These are phyloP conservation scores for Herpotrichia juniperi DNA, from an alignment of 2,329 filamentous ascomycete species.

Conservation along the genomic window DNA sequence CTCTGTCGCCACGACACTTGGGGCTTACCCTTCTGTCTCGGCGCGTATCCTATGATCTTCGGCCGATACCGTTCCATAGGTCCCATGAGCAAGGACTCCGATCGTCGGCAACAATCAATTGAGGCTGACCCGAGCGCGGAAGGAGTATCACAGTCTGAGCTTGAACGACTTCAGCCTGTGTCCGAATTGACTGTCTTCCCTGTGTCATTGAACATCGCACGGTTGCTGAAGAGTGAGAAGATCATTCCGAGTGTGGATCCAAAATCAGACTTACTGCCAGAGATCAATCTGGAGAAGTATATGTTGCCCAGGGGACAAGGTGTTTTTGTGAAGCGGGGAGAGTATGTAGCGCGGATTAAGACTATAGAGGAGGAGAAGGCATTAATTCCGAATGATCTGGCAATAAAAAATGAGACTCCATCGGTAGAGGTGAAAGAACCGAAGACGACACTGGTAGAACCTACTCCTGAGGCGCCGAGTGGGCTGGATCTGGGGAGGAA, in stretches of 20 bases:
- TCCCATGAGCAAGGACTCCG: conserved; percentile 16
- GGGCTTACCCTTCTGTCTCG: conserved; percentile 14
- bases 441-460: too few relatives aligned
- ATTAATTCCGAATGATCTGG: too few relatives aligned
- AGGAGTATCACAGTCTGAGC: background rate
- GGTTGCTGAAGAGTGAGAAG: conserved; percentile 11
- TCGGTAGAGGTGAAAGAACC: too few relatives aligned
- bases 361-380: too few relatives aligned
- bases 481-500: too few relatives aligned
- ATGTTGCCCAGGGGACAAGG: conserved; percentile 13
- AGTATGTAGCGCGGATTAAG: too few relatives aligned
- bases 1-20: conserved; percentile 13
- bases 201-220: conserved; percentile 11
- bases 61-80: conserved; percentile 17
- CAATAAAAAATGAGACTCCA: too few relatives aligned
- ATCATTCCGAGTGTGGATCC: conserved; percentile 8
- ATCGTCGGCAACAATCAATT: conserved; percentile 9
- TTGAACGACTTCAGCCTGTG: conserved; percentile 7
- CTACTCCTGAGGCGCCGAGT: too few relatives aligned
- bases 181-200: conserved; percentile 18
- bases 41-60: conserved; percentile 21
- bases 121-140: conserved; percentile 6
- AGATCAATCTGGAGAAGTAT: conserved; percentile 12
- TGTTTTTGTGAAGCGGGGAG: too few relatives aligned
- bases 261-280: conserved; percentile 7